Base-by-base conservation (phyloP, 108 stramenopile genomes). In the Conticribra guillardii region DNA sequence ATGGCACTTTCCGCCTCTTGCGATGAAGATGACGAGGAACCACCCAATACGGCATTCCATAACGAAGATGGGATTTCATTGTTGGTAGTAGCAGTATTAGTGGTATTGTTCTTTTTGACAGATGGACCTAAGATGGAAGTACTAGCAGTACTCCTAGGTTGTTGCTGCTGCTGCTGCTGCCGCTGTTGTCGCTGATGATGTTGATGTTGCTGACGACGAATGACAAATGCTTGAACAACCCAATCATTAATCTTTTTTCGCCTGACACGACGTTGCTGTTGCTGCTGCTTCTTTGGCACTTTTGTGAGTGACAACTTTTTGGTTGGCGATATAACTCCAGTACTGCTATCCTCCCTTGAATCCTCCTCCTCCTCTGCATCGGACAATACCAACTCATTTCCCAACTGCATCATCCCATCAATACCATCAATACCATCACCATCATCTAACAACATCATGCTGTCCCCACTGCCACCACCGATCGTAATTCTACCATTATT, bases 161-260 rank as follows among this genome's bases (percentile, higher is more conserved):
- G 19, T 49, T 16, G 34, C 29, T 60, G 51, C 31, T 41, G 19
- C 2, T 23, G 14, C 14, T 24, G 54, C 44, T 26, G 3, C n/a
- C 50, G 47, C 24, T 19, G 70, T 34, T 19, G 26, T 17, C 33
- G 70, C 22, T 45, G 41, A 32, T 29, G 18, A 21, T 41, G 5
- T 14, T 45, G 41, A 18, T 51, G 19, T 29, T 23, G 18, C 22
- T 31, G 34, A n/a, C 19, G 49, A 32, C 22, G 51, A 45, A 23
- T 34, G 2, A 23, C 64, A 68, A 76, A 76, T 22, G 74, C 59
- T 30, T 76, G 50, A 15, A 68, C 74, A 0, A 67, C 74, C 74
- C 74, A 76, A 76, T 76, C 74, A 1, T 34, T 53, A 17, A 74
- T 62, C 16, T 47, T 54, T 21, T 59, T 69, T 30, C 31, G 68